Conservation (phyloP, 345 rosid genomes). For the Salix exigua region DNA sequence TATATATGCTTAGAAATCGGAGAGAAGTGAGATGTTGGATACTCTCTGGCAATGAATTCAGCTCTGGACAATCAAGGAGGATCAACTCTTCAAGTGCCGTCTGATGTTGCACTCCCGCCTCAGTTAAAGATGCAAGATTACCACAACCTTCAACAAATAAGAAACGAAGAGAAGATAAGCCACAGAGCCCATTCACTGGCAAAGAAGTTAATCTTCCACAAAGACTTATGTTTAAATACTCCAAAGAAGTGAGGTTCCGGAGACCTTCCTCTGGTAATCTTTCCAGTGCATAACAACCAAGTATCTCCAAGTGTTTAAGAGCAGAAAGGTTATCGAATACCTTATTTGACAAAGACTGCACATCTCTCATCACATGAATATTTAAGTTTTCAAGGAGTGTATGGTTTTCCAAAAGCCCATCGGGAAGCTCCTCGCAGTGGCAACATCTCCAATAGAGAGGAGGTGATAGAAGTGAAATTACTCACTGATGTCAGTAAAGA, state of each 20-base stretch:
- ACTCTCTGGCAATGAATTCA: neutral
- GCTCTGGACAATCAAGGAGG: neutral
- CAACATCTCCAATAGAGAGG: neutral
- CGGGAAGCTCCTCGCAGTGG: neutral
- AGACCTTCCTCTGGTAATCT: slow-evolving; percentile 12
- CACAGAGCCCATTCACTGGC: neutral
- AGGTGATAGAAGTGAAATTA: neutral
- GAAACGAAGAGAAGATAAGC: neutral
- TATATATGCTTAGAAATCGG: too few relatives aligned
- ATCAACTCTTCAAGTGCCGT: neutral
- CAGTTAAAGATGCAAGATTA: neutral
- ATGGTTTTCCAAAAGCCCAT: neutral
- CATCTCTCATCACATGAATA: too few relatives aligned
- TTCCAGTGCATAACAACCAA: neutral
- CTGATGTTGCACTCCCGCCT: neutral
- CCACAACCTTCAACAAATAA: fast-evolving
- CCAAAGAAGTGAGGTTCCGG: neutral
- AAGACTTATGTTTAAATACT: fast-evolving
- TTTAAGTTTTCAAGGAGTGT: neutral
- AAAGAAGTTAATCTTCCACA: neutral
- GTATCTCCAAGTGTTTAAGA: too few relatives aligned
- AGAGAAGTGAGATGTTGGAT: neutral
- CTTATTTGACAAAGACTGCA: too few relatives aligned
- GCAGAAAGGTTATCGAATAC: too few relatives aligned
- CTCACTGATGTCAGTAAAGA: neutral